Evolutionary conservation across 208 protist species (phyloP).

Genomic region (Porcisia hertigi): DNA sequence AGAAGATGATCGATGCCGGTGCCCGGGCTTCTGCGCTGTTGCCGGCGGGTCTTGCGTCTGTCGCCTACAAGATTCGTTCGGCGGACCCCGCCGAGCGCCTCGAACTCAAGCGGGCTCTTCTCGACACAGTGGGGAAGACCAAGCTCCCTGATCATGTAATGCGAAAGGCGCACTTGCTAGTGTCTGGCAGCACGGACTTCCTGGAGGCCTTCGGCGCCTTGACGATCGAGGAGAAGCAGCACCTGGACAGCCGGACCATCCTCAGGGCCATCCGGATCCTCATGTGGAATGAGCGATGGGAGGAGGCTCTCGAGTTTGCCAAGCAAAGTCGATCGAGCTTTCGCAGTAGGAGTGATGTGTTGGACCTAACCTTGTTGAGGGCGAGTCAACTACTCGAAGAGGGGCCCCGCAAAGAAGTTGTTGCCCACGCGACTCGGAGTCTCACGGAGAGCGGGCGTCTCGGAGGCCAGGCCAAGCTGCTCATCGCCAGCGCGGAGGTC

Average conservation of each 20-base stretch:
- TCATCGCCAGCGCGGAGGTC: conserved; percentile 48
- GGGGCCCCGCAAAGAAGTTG: conserved; percentile 37
- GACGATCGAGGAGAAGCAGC: conserved; percentile 26
- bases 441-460: conserved; percentile 46
- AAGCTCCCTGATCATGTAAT: conserved; percentile 29
- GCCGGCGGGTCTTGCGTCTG: conserved; percentile 20
- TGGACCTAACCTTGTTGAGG: conserved; percentile 51
- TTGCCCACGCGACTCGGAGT: conserved; percentile 41
- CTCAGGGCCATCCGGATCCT: conserved; percentile 36
- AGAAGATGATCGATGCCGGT: conserved; percentile 31
- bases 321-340: conserved; percentile 43
- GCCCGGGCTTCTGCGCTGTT: conserved; percentile 20
- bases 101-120: conserved; percentile 14
- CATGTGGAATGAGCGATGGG: conserved; percentile 43
- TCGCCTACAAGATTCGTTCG: conserved; percentile 21
- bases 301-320: conserved; percentile 65
- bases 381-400: conserved; percentile 29
- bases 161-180: conserved; percentile 29
- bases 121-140: conserved; percentile 24
- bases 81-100: conserved; percentile 14
- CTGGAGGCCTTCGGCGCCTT: conserved; percentile 24
- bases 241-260: conserved; percentile 31
- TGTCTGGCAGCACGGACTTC: conserved; percentile 33
- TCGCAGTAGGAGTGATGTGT: conserved; percentile 37
- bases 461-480: conserved; percentile 50